These are phyloP conservation scores for Aphanoascus verrucosus DNA, from an alignment of 2,329 filamentous ascomycete genomes.

Conservation along the genomic window DNA sequence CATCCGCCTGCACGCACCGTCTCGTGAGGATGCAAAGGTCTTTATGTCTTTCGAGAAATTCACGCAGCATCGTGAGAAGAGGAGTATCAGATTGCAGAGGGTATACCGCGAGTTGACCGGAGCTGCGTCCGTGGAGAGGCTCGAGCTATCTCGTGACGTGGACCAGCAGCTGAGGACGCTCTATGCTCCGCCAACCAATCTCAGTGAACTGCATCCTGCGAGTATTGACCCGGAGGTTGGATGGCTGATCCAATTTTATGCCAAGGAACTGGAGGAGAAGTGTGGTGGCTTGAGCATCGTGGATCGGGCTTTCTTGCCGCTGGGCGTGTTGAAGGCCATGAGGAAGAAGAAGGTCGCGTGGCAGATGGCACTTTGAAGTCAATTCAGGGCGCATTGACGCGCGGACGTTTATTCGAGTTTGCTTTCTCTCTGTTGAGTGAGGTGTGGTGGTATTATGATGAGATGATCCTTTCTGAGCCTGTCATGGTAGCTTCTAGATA, in stretches of 20 bases:
- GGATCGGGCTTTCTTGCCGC: slow-evolving; percentile 32
- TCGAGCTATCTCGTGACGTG: slow-evolving; percentile 17
- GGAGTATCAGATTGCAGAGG: slow-evolving; percentile 12
- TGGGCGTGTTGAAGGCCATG: slow-evolving; percentile 33
- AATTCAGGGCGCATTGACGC: too few species aligned
- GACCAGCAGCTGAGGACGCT: not conserved
- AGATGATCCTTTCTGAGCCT: too few species aligned
- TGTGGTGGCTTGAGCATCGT: slow-evolving; percentile 32
- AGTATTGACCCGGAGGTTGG: slow-evolving; percentile 21
- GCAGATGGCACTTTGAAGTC: slow-evolving; percentile 31
- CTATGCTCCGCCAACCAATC: not conserved
- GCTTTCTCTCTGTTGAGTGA: too few species aligned
- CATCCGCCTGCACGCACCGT: slow-evolving; percentile 10
- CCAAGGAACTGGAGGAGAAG: slow-evolving; percentile 24
- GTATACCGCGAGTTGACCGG: slow-evolving; percentile 23
- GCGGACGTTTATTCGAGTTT: too few species aligned
- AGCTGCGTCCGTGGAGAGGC: slow-evolving; percentile 19
- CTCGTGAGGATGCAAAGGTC: slow-evolving; percentile 10
- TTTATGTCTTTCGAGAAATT: slow-evolving; percentile 33
- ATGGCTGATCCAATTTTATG: slow-evolving; percentile 32
- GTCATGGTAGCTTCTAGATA: too few species aligned
- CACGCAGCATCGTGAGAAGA: slow-evolving; percentile 24
- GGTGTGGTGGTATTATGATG: too few species aligned
- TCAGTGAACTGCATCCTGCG: slow-evolving; percentile 17
- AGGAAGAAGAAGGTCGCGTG: slow-evolving; percentile 33